phyloP scores from a whole-genome alignment of 2,329 filamentous ascomycete genomes.

The Penicillium palitans region DNA sequence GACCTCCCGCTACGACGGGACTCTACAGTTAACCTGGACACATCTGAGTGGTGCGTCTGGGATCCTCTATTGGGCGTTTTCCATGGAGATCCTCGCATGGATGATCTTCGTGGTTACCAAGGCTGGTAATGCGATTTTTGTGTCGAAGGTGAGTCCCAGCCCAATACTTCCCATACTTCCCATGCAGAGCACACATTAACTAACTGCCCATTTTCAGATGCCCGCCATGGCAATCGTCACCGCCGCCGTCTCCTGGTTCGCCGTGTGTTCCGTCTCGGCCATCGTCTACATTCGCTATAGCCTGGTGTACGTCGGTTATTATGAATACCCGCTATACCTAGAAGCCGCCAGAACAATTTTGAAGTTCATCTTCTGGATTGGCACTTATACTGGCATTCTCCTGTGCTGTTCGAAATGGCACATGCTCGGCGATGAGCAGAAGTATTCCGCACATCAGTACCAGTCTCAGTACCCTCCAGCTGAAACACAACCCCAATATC shows the following conservation, averaged over 20 bases:
- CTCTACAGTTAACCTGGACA: neutral
- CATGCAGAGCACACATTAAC: neutral
- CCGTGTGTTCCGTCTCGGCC: conserved; percentile 11
- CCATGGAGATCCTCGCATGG: conserved; percentile 27
- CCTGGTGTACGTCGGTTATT: neutral
- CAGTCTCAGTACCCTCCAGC: neutral
- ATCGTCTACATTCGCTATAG: conserved; percentile 19
- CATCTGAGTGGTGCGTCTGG: conserved; percentile 12
- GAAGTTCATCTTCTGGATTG: conserved; percentile 23
- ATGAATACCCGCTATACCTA: conserved; percentile 15
- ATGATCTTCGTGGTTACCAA: conserved; percentile 20
- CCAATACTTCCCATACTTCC: neutral
- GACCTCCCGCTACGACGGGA: neutral
- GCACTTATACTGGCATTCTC: conserved; percentile 23
- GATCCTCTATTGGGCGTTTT: conserved; percentile 21
- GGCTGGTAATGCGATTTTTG: conserved; percentile 13
- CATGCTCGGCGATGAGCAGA: conserved; percentile 7
- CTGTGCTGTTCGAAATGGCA: conserved; percentile 24
- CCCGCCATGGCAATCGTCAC: conserved; percentile 15
- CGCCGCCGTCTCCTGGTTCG: conserved; percentile 23
- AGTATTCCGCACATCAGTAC: conserved; percentile 1
- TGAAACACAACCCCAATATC: neutral
- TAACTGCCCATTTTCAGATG: conserved; percentile 4
- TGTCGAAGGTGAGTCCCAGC: conserved; percentile 17
- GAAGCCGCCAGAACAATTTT: conserved; percentile 6